phyloP scores from a whole-genome alignment of 805 yeast species.

The Starmera amethionina region DNA sequence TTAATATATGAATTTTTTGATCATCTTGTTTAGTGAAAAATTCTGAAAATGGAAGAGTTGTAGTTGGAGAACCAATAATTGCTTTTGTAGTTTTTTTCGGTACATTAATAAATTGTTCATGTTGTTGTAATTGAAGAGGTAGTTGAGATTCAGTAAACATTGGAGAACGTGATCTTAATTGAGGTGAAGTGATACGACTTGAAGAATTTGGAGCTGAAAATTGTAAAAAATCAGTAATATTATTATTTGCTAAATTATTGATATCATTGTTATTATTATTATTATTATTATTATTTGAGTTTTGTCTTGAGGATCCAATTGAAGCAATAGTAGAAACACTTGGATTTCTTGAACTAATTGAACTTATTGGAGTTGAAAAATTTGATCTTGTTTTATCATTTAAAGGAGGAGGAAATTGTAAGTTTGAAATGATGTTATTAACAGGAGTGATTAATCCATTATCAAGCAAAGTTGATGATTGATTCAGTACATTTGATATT shows the following conservation, averaged over 20 bases:
- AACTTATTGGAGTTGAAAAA: neutral
- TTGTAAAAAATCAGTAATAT: no score
- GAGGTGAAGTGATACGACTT: neutral
- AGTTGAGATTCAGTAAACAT: neutral
- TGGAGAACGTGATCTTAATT: neutral
- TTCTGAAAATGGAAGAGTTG: slow-evolving; percentile 67
- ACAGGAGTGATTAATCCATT: no score
- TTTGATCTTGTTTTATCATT: neutral
- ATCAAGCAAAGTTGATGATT: no score
- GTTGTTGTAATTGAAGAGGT: neutral
- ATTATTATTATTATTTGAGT: slow-evolving; percentile 14
- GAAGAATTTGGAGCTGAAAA: neutral
- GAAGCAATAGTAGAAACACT: slow-evolving; percentile 10
- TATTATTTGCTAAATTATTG: no score
- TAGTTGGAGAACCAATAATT: slow-evolving; percentile 47
- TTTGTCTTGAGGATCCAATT: slow-evolving; percentile 17
- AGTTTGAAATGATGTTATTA: no score
- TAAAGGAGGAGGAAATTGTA: no score
- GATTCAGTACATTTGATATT: no score
- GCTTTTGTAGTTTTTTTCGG: slow-evolving; percentile 35
- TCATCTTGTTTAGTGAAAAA: slow-evolving; percentile 67
- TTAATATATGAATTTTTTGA: slow-evolving; percentile 74
- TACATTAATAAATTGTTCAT: neutral
- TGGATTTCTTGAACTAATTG: slow-evolving; percentile 8
- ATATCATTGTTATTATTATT: slow-evolving; percentile 8